Conservation (phyloP, 2,329 filamentous ascomycete species). For the Neophaeococcomyces mojaviensis region DNA sequence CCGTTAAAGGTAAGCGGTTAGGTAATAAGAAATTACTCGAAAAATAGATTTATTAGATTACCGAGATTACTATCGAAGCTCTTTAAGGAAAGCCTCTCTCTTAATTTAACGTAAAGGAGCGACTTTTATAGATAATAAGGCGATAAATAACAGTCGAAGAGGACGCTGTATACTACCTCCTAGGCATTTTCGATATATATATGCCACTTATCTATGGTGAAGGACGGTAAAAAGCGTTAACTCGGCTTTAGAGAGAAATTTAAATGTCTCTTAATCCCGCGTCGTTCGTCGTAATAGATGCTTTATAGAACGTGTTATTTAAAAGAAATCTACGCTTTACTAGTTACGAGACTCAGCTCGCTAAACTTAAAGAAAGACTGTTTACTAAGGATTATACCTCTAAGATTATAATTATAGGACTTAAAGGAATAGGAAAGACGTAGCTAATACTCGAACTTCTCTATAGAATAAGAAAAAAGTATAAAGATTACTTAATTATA, state of each 20-base stretch:
- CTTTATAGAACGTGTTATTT: constrained; percentile 18
- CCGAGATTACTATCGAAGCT: constrained; percentile 9
- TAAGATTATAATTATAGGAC: too few species aligned
- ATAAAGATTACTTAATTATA: constrained; percentile 4
- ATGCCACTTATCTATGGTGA: constrained; percentile 28
- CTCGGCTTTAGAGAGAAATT: constrained; percentile 19
- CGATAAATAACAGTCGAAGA: constrained; percentile 22
- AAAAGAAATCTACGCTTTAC: background rate
- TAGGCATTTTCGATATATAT: constrained; percentile 24
- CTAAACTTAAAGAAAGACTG: too few species aligned
- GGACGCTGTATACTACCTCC: constrained; percentile 25
- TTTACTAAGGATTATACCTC: too few species aligned
- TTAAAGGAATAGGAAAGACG: too few species aligned
- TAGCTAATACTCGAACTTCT: background rate
- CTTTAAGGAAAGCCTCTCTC: constrained; percentile 8
- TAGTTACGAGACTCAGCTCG: too few species aligned
- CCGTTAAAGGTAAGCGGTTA: constrained; percentile 7
- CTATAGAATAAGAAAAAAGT: constrained; percentile 4
- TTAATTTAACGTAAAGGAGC: constrained; percentile 7
- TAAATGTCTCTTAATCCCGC: background rate
- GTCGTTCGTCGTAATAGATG: constrained; percentile 1
- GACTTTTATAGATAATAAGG: constrained; percentile 17
- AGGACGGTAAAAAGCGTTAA: constrained; percentile 21
- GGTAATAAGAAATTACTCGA: constrained; percentile 13
- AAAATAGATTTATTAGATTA: constrained; percentile 9